phyloP scores from a whole-genome alignment of 169 alveolate genomes.

The Plasmodium knowlesi region DNA sequence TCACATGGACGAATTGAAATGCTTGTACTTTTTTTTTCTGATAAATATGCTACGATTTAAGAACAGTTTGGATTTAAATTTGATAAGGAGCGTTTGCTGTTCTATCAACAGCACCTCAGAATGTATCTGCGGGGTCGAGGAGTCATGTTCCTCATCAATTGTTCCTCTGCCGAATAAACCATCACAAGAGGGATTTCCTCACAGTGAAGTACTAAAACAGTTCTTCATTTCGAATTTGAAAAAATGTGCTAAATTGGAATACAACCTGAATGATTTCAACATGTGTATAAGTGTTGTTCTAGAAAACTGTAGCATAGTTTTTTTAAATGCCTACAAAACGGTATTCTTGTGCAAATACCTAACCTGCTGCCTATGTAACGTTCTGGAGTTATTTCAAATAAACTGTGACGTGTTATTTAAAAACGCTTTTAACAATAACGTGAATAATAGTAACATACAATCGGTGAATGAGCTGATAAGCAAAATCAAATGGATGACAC shows the following conservation, averaged over 20 bases:
- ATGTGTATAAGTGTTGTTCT: slow-evolving; percentile 3
- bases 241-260: slow-evolving; percentile 52
- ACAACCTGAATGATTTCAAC: slow-evolving; percentile 44
- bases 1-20: slow-evolving; percentile 36
- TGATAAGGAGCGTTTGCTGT: slow-evolving; percentile 36
- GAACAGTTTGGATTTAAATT: slow-evolving; percentile 36
- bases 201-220: slow-evolving; percentile 41
- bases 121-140: neutral
- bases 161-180: neutral
- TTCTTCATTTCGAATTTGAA: slow-evolving; percentile 35
- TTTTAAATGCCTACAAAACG: slow-evolving; percentile 45
- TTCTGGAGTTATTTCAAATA: slow-evolving; percentile 58
- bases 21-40: slow-evolving; percentile 64
- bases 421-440: slow-evolving; percentile 57
- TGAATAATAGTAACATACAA: slow-evolving; percentile 63
- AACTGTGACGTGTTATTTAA: slow-evolving; percentile 48
- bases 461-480: slow-evolving; percentile 38
- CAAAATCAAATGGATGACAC: slow-evolving; percentile 68
- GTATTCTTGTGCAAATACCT: slow-evolving; percentile 35
- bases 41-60: slow-evolving; percentile 68
- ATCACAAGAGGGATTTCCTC: neutral
- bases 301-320: slow-evolving; percentile 50
- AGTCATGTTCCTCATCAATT: neutral
- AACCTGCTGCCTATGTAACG: slow-evolving; percentile 50
- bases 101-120: slow-evolving; percentile 14